Evolutionary conservation across 768 basidiomycete genomes (phyloP), one percentile per base, ranked within the genome.

Genomic region (Mycena filopes): DNA sequence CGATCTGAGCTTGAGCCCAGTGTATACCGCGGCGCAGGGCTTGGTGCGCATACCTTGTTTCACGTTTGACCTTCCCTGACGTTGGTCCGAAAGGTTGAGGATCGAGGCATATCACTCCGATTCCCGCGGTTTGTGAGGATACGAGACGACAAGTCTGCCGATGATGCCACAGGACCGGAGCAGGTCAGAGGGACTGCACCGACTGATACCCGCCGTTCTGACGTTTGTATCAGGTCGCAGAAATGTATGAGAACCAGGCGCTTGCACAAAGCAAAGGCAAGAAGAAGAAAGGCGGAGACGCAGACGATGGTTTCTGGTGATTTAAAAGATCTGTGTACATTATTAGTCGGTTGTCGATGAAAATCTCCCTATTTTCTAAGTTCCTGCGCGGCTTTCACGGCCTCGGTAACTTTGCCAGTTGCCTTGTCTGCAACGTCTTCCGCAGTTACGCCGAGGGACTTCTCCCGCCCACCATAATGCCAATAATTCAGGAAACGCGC

Each of bases 11-110:
- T 80, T 99, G 79, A 98, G 96, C 79, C 98, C 98, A 10, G 85
- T 98, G 55, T 98, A 98, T 73, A 93, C 92, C n/a, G 96, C 96
- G 4, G 96, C 92, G 21, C 93, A 95, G 74, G 96, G 96, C 71
- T 72, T 93, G 81, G 95, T 95, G 72, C 66, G 90, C 40, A 29
- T 20, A 40, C 38, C 21, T 54, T 54, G 48, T 55, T 64, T 50
- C n/a, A 33, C 46, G 53, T 26, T 63, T 31, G 26, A n/a, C 25
- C 58, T n/a, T 45, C 42, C 54, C 51, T 70, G 38, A 65, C 53
- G 47, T 33, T 50, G 20, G 16, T 51, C 56, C 45, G 20, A 55
- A 33, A 95, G 93, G 87, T 88, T 21, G 96, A 96, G 58, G 89
- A 93, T 54, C 83, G 96, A 70, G 98, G 98, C 0, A 94, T 99